Conservation (phyloP, 116 monocot species). For the Papilionanthe hybrid region DNA sequence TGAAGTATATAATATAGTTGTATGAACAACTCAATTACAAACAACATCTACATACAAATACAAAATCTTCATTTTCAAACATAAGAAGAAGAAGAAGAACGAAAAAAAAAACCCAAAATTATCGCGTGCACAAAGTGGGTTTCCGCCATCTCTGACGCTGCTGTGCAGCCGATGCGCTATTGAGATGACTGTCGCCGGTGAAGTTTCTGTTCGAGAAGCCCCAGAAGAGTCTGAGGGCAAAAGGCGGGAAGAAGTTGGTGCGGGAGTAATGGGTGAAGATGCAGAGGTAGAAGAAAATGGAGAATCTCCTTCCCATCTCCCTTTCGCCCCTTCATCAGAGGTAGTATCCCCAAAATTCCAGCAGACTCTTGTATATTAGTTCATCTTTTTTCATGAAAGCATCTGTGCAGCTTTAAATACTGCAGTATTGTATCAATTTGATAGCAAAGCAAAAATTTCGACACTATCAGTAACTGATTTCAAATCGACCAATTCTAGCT, state of each 20-base stretch:
- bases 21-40: too few relatives aligned
- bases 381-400: background rate
- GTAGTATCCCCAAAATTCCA: background rate
- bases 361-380: background rate
- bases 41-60: too few relatives aligned
- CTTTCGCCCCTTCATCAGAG: conserved; percentile 12
- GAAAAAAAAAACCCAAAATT: too few relatives aligned
- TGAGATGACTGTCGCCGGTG: background rate
- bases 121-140: too few relatives aligned
- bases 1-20: too few relatives aligned
- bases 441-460: background rate
- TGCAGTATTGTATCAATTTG: too few relatives aligned
- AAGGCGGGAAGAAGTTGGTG: background rate
- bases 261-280: background rate
- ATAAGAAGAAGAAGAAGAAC: too few relatives aligned
- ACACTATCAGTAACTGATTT: background rate
- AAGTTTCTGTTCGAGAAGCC: background rate
- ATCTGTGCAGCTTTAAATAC: background rate
- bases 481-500: too few relatives aligned
- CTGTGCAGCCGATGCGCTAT: background rate
- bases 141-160: background rate
- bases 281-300: conserved; percentile 4
- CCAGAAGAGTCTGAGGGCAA: background rate
- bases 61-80: too few relatives aligned
- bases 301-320: conserved; percentile 18